A percentile compares a stretch with the other conserved stretches of the same genome.
These are phyloP conservation scores for Glonium stellatum DNA, from an alignment of 495 filamentous ascomycete species.

Conservation along the genomic window DNA sequence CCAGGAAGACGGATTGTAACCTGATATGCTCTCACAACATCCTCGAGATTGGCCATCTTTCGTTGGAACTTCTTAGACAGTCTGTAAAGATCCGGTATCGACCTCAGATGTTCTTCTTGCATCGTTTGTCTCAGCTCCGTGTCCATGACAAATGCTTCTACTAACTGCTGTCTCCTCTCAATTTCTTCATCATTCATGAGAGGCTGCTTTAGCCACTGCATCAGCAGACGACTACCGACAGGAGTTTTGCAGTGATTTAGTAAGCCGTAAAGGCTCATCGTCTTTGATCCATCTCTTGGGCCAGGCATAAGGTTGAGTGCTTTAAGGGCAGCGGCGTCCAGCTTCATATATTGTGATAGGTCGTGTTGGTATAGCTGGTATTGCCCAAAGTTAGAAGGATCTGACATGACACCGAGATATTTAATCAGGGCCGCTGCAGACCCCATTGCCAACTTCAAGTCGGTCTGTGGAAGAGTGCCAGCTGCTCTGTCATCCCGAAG, in stretches of 20 bases:
- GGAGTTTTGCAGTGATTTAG: conserved; percentile 98
- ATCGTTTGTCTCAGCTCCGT: conserved; percentile 93
- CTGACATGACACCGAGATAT: conserved; percentile 85
- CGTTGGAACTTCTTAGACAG: conserved; percentile 91
- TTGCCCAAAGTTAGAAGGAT: conserved; percentile 90
- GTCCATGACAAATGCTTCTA: conserved; percentile 89
- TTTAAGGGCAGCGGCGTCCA: conserved; percentile 88
- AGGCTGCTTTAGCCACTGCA: conserved; percentile 97
- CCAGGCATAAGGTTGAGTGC: conserved; percentile 97
- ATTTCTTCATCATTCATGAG: conserved; percentile 89
- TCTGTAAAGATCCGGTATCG: conserved; percentile 90
- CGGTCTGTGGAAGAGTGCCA: conserved; percentile 76
- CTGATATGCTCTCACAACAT: conserved; percentile 92
- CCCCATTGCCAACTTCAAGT: conserved; percentile 94
- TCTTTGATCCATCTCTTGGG: conserved; percentile 86
- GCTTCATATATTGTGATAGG: conserved; percentile 95
- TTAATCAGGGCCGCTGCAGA: conserved; percentile 90
- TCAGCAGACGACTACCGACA: conserved; percentile 78
- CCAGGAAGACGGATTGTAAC: conserved; percentile 86
- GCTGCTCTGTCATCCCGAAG: conserved; percentile 77
- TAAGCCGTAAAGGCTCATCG: conserved; percentile 92
- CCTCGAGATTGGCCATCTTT: conserved; percentile 82
- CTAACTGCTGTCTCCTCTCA: conserved; percentile 83
- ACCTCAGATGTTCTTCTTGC: conserved; percentile 93
- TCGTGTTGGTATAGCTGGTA: conserved; percentile 98